Conservation (phyloP, 495 filamentous ascomycete species). For the Evansstolkia leycettana region DNA sequence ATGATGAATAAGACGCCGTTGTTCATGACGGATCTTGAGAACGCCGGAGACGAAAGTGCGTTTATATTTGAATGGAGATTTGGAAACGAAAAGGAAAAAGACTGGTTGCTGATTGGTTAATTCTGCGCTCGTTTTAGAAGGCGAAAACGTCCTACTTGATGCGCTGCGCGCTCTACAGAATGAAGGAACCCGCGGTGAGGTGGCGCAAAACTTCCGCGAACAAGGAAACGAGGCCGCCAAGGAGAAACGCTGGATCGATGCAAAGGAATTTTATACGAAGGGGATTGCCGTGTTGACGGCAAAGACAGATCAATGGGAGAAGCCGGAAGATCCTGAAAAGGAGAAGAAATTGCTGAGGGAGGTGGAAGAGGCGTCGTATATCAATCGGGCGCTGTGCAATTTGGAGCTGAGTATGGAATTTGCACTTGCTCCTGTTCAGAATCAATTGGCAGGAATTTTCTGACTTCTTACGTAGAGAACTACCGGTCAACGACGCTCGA, state of each 20-base stretch:
- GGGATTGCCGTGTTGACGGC: conserved; percentile 53
- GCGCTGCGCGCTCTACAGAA: conserved; percentile 83
- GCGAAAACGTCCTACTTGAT: conserved; percentile 65
- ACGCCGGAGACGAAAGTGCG: conserved; percentile 44
- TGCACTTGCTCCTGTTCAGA: no score
- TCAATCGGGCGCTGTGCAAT: conserved; percentile 82
- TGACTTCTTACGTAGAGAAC: conserved; percentile 46
- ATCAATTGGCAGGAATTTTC: no score
- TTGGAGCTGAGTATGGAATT: conserved; percentile 56
- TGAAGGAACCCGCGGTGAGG: conserved; percentile 78
- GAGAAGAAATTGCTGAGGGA: conserved; percentile 45
- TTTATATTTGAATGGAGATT: conserved; percentile 3
- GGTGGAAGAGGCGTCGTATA: conserved; percentile 62
- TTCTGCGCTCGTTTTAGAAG: no score
- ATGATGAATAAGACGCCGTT: conserved; percentile 75
- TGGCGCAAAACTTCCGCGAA: conserved; percentile 66
- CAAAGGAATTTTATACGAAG: conserved; percentile 84
- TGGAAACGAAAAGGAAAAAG: not conserved
- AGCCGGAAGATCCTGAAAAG: conserved; percentile 31
- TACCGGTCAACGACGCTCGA: conserved; percentile 74
- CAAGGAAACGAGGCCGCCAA: conserved; percentile 82
- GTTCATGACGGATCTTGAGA: conserved; percentile 89
- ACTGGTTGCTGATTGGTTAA: not conserved
- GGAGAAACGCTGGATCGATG: conserved; percentile 64
- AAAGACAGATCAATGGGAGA: conserved; percentile 41